Conservation (phyloP, 1,284 basidiomycete species). For the Marasmius tenuissimus region DNA sequence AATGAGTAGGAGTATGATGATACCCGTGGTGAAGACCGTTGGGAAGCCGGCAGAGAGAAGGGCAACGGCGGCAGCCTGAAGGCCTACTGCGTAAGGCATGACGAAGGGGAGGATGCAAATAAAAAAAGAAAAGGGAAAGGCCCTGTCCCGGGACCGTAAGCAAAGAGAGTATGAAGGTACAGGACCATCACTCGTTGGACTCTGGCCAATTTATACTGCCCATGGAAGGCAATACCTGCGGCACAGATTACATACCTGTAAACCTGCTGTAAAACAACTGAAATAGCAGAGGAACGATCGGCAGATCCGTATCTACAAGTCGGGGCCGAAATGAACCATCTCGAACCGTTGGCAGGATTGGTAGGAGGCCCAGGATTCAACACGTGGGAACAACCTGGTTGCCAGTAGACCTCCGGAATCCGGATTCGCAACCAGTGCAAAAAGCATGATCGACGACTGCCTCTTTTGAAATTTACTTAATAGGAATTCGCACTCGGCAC, state of each 20-base stretch:
- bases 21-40: conserved; percentile 51
- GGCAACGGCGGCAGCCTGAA: conserved; percentile 56
- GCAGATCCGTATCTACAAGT: conserved; percentile 12
- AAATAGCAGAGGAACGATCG: background rate
- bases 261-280: background rate
- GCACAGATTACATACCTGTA: background rate
- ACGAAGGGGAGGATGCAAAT: conserved; percentile 12
- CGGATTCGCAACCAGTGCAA: background rate
- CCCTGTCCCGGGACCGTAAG: background rate
- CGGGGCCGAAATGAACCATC: conserved; percentile 37
- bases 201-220: conserved; percentile 1
- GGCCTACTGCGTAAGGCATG: conserved; percentile 58
- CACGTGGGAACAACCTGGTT: conserved; percentile 23
- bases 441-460: conserved; percentile 5
- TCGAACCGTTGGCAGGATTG: background rate
- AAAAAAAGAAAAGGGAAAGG: background rate
- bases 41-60: conserved; percentile 57
- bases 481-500: background rate
- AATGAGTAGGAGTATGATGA: conserved; percentile 53
- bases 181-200: background rate
- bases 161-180: conserved; percentile 1
- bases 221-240: background rate
- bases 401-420: background rate
- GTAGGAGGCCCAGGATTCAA: conserved; percentile 11
- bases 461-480: background rate